A percentile compares a stretch with the other conserved stretches of the same genome.
These are phyloP conservation scores for Leucocoprinus birnbaumii DNA, from an alignment of 768 basidiomycete genomes.

Conservation along the genomic window DNA sequence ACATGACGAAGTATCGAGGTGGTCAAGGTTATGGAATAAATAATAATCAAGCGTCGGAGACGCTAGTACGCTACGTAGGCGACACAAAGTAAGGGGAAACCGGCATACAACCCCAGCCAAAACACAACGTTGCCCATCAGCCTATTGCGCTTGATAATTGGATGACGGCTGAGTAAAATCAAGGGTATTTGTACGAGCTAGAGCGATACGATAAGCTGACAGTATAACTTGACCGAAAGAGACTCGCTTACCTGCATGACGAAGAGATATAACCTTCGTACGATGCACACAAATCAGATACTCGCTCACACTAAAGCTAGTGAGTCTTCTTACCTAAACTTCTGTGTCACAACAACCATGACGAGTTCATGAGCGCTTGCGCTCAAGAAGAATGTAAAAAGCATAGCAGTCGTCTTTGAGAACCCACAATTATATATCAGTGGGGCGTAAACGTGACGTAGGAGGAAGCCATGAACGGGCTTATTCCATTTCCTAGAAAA, in stretches of 20 bases:
- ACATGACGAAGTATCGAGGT: background rate
- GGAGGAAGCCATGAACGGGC: conserved; percentile 89
- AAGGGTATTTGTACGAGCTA: conserved; percentile 91
- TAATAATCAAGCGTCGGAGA: background rate
- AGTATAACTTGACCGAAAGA: background rate
- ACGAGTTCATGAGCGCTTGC: conserved; percentile 92
- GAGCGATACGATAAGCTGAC: conserved; percentile 1
- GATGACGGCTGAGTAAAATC: conserved; percentile 76
- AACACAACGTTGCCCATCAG: conserved; percentile 84
- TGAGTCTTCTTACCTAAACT: conserved; percentile 66
- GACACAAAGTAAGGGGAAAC: conserved; percentile 92
- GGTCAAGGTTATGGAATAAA: background rate
- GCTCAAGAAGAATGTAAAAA: conserved; percentile 88
- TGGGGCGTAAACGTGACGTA: conserved; percentile 94
- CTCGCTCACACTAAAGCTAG: too few species aligned
- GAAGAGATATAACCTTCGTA: conserved; percentile 79
- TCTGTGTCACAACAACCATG: conserved; percentile 93
- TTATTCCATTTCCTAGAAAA: conserved; percentile 99
- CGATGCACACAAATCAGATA: background rate
- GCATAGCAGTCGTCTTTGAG: conserved; percentile 80
- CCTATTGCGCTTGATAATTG: conserved; percentile 77
- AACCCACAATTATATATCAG: conserved; percentile 67
- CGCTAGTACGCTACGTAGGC: conserved; percentile 45
- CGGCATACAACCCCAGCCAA: conserved; percentile 90
- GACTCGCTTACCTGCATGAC: conserved; percentile 51